phyloP scores from a whole-genome alignment of 192 early-diverging fungal species.

The Chytriomyces confervae region DNA sequence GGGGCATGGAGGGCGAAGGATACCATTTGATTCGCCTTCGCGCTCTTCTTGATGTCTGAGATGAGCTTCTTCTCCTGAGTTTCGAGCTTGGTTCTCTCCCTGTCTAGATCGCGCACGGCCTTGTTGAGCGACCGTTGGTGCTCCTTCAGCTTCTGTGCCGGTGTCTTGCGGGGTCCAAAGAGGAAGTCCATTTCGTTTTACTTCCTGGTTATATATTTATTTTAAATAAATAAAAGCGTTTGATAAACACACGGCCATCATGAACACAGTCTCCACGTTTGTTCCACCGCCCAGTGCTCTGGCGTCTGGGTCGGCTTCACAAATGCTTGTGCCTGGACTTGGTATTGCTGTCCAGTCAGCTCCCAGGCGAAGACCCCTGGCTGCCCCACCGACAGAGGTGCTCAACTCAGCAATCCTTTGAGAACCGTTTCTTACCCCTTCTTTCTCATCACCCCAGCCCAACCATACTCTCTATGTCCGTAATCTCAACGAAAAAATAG shows the following conservation, averaged over 20 bases:
- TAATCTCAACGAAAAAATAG: slow-evolving; percentile 74
- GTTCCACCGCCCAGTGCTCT: slow-evolving; percentile 28
- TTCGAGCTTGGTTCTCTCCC: slow-evolving; percentile 88
- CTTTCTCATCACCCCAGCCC: slow-evolving; percentile 48
- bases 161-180: slow-evolving; percentile 70
- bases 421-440: slow-evolving; percentile 1
- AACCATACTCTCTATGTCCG: slow-evolving; percentile 87
- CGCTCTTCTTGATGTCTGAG: slow-evolving; percentile 88
- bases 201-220: background rate
- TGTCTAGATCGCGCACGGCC: slow-evolving; percentile 91
- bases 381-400: slow-evolving; percentile 37
- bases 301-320: slow-evolving; percentile 2
- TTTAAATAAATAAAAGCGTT: background rate
- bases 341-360: slow-evolving; percentile 35
- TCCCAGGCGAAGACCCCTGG: slow-evolving; percentile 33
- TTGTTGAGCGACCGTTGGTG: slow-evolving; percentile 86
- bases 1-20: background rate
- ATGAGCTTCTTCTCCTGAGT: slow-evolving; percentile 95
- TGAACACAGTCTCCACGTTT: slow-evolving; percentile 8
- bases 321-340: slow-evolving; percentile 36
- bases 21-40: slow-evolving; percentile 92
- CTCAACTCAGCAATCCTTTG: background rate
- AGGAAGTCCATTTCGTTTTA: slow-evolving; percentile 51
- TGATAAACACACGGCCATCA: too few relatives aligned
- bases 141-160: slow-evolving; percentile 89